Percentiles rank a stretch among this genome's conserved stretches.
Evolutionary conservation across 75 land plant species (phyloP).

Genomic region (Pinus albicaulis): DNA sequence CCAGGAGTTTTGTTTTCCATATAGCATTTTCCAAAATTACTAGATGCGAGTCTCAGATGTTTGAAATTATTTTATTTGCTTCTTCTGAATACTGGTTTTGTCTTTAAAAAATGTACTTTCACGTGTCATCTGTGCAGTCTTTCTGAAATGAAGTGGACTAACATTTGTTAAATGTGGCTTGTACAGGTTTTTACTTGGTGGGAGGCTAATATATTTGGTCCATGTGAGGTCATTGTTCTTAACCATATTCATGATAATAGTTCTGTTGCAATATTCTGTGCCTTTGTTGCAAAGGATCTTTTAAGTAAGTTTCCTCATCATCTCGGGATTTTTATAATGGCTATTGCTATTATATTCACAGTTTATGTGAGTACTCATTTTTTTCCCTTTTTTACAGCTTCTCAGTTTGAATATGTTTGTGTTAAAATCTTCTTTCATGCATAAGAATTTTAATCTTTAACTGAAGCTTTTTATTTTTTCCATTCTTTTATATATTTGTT

Average conservation of each 20-base stretch:
- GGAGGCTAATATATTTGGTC: conserved; percentile 92
- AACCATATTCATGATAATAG: conserved; percentile 57
- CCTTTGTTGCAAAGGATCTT: conserved; percentile 53
- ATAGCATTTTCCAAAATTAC: neutral
- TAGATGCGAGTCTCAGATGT: neutral
- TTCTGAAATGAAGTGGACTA: neutral
- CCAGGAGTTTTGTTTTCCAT: neutral
- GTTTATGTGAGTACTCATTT: conserved; percentile 49
- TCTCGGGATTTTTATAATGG: conserved; percentile 52
- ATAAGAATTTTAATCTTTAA: neutral
- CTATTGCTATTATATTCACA: conserved; percentile 35
- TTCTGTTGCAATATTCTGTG: conserved; percentile 52
- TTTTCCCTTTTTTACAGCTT: neutral
- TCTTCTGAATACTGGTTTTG: neutral
- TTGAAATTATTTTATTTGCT: neutral
- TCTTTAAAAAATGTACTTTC: neutral
- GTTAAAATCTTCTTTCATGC: neutral
- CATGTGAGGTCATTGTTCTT: conserved; percentile 68
- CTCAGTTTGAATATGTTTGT: neutral
- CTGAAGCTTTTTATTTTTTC: neutral
- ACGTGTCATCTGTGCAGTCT: neutral
- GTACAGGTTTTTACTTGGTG: conserved; percentile 76
- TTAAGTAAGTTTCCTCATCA: conserved; percentile 39
- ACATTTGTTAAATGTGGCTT: neutral
- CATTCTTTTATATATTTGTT: conserved; percentile 3